Evolutionary conservation across 495 filamentous ascomycete genomes (phyloP), one percentile per base, ranked within the genome.

Genomic region (Beverwykella pulmonaria): DNA sequence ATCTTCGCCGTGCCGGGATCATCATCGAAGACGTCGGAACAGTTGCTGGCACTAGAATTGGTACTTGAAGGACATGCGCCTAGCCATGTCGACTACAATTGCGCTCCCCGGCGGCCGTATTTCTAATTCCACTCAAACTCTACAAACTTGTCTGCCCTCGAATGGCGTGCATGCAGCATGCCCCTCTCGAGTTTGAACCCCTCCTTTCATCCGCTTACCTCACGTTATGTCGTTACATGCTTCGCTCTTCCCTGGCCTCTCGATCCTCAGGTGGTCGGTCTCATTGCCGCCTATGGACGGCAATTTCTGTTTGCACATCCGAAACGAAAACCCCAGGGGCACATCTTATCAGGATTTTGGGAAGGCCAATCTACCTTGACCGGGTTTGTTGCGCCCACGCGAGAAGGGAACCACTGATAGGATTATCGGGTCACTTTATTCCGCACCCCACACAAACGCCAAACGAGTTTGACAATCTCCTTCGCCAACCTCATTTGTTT

Each of bases 31-130:
- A 20, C 19, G 15, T 34, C 32, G 32, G 39, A 14, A 44, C 15
- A n/a, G 39, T 44, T n/a, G 39, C 15, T 14, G 39, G 39, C 17
- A 12, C 39, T 44, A 2, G 39, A 44, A 12, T 8, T 8, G 23
- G 17, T 54, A 54, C 52, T 54, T 54, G 23, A 29, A 32, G 23
- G 27, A 54, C 52, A 52, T 10, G 19, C 23, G 26, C 52, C 25
- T 25, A 54, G 22, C 25, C 26, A 54, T 29, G 6, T 32, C 52
- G 26, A 1, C 10, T 15, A 23, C 52, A 54, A 54, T 54, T 54
- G 26, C 22, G 52, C 52, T 30, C 52, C 8, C 14, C 52, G 6
- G 32, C 30, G 52, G 29, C 25, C 52, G 23, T 26, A 52, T 52
- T 14, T 29, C 5, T 23, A 23, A 25, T 52, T 29, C 48, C 12